Evolutionary conservation across 306 rosid genomes (phyloP), one percentile per base, ranked within the genome.

Genomic region (Gillenia trifoliata): DNA sequence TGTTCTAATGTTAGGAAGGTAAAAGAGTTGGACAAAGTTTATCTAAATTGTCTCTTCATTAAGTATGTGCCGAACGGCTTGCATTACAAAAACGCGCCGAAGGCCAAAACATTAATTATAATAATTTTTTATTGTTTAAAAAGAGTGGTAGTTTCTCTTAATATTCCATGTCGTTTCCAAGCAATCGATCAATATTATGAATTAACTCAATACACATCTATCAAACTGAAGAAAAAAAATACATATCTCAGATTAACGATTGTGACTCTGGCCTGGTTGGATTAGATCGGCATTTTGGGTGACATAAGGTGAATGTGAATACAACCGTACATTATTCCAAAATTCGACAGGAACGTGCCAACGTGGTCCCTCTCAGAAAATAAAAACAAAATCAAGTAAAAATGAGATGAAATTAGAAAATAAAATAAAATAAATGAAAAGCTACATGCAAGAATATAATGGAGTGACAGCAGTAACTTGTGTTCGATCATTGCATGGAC

Each of bases 281-380:
- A 68, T 45, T 43, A 29, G 61, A 57, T 36, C 29, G 74, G 68
- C 60, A 50, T 64, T 47, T 28, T 28, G 34, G 34, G 22, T 13
- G 67, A 55, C 12, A 66, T 41, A 68, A 77, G 43, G 70, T 9
- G 66, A 23, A 30, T 16, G 30, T 41, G 33, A 69, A 69, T 22
- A 11, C 74, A 45, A 40, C 34, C 69, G 16, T 36, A 34, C 40
- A 34, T 30, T 31, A 77, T 68, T 64, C 80, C 23, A 64, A 76
- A 57, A 59, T 11, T 15, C 34, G 75, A 43, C 34, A 40, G 54
- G 33, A 41, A 23, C 22, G 4, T 16, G 66, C 69, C 33, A 43
- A 60, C 29, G 30, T 76, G 75, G 54, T 60, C 64, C 75, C 60
- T 41, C 16, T 4, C 15, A 1, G 5, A 49, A 64, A 60, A 75